These are phyloP conservation scores for Glycine latifolia DNA, from an alignment of 306 rosid species.

Conservation along the genomic window DNA sequence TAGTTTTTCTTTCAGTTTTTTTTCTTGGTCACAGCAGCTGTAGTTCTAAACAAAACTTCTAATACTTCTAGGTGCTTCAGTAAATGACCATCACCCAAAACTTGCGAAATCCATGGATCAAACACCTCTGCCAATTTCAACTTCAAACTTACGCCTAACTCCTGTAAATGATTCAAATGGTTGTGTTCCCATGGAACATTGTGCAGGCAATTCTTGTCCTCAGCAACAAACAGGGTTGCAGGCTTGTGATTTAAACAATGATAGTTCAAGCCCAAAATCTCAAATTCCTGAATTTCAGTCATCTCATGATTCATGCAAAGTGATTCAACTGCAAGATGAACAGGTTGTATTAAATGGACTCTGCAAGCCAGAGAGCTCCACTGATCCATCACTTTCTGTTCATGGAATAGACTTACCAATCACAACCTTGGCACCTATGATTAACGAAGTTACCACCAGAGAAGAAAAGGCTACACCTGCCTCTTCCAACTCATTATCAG, in stretches of 20 bases:
- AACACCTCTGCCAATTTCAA: conserved; percentile 30
- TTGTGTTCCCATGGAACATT: conserved; percentile 11
- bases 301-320: no score
- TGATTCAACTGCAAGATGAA: conserved; percentile 25
- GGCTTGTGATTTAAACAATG: background rate
- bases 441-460: conserved; percentile 34
- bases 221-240: conserved; percentile 31
- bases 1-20: background rate
- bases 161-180: conserved; percentile 45
- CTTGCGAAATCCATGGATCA: conserved; percentile 50
- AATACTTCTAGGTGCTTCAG: conserved; percentile 43
- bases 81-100: conserved; percentile 38
- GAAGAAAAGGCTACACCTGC: conserved; percentile 44
- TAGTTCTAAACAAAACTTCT: background rate
- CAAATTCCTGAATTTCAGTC: background rate
- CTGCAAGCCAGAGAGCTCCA: conserved; percentile 46
- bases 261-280: conserved; percentile 42
- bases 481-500: conserved; percentile 26
- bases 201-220: conserved; percentile 36
- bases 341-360: conserved; percentile 43
- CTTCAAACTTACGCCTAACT: conserved; percentile 41
- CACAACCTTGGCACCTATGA: conserved; percentile 31
- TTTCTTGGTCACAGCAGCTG: conserved; percentile 31
- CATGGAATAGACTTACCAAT: conserved; percentile 42
- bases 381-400: conserved; percentile 33